phyloP scores from a whole-genome alignment of 2,329 filamentous ascomycete species.

The Fusarium bactridioides region DNA sequence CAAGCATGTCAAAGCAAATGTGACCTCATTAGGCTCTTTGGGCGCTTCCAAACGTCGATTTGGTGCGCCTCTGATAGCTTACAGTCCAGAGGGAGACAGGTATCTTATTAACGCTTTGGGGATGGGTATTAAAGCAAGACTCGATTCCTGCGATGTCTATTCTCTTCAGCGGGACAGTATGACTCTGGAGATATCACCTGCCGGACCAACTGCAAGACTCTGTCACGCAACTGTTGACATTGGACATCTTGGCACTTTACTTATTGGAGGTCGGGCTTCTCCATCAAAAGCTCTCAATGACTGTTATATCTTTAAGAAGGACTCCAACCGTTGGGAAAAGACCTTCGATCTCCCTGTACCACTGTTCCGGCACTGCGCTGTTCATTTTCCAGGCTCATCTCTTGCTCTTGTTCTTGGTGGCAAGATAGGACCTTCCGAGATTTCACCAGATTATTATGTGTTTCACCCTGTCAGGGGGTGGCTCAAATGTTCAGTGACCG shows the following conservation, averaged over 20 bases:
- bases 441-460: slow-evolving; percentile 63
- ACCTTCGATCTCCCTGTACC: slow-evolving; percentile 72
- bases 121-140: slow-evolving; percentile 53
- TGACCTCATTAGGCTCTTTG: slow-evolving; percentile 10
- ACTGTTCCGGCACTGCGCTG: slow-evolving; percentile 77
- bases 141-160: slow-evolving; percentile 62
- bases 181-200: slow-evolving; percentile 40
- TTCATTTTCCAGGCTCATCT: slow-evolving; percentile 57
- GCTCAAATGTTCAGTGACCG: slow-evolving; percentile 51
- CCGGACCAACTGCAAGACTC: slow-evolving; percentile 59
- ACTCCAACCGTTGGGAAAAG: slow-evolving; percentile 65
- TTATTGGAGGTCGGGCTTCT: slow-evolving; percentile 81
- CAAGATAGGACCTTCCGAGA: slow-evolving; percentile 57
- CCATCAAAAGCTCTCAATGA: slow-evolving; percentile 74
- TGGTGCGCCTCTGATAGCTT: slow-evolving; percentile 60
- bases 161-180: slow-evolving; percentile 22
- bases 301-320: slow-evolving; percentile 75
- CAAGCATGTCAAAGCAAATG: slow-evolving; percentile 4
- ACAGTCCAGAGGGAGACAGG: slow-evolving; percentile 50
- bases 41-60: slow-evolving; percentile 61
- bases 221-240: slow-evolving; percentile 80
- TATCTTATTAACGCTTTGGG: slow-evolving; percentile 57
- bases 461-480: slow-evolving; percentile 59
- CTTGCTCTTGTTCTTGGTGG: slow-evolving; percentile 69
- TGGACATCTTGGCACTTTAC: slow-evolving; percentile 63